Conservation (phyloP, 1,139 yeast genomes). For the Diutina neorugosa region DNA sequence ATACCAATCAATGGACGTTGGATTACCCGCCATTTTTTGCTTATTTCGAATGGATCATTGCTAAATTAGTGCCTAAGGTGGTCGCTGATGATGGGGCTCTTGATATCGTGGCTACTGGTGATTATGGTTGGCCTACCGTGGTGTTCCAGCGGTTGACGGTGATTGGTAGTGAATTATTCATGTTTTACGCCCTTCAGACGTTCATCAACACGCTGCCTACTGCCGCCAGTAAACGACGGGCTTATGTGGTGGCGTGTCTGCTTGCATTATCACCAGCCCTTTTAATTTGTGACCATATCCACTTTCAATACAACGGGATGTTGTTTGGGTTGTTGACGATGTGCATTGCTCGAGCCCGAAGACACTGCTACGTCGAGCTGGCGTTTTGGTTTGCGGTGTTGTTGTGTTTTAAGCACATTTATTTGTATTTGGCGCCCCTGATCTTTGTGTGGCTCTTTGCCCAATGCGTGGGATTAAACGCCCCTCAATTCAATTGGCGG, state of each 20-base stretch:
- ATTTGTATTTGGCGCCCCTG: conserved; percentile 88
- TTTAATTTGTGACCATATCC: conserved; percentile 80
- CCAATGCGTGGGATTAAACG: conserved; percentile 39
- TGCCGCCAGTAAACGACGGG: conserved; percentile 16
- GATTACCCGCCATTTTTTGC: conserved; percentile 98
- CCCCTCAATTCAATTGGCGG: background rate
- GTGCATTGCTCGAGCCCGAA: conserved; percentile 60
- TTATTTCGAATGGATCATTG: conserved; percentile 73
- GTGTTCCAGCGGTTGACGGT: conserved; percentile 78
- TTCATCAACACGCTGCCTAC: conserved; percentile 41
- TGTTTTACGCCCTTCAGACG: conserved; percentile 63
- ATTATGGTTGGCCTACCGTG: conserved; percentile 66
- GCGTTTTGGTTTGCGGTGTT: conserved; percentile 68
- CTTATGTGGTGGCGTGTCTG: conserved; percentile 73
- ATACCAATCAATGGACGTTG: conserved; percentile 86
- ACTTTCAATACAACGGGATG: conserved; percentile 91
- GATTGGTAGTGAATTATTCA: conserved; percentile 58
- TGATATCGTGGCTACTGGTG: conserved; percentile 52
- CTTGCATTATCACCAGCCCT: conserved; percentile 83
- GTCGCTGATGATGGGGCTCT: conserved; percentile 72
- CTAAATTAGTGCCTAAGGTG: conserved; percentile 54
- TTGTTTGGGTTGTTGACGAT: conserved; percentile 74
- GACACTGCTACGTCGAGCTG: conserved; percentile 43
- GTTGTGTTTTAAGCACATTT: conserved; percentile 89
- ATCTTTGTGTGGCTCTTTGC: conserved; percentile 68